phyloP scores from a whole-genome alignment of 495 filamentous ascomycete genomes.

The Aspergillus saccharolyticus region DNA sequence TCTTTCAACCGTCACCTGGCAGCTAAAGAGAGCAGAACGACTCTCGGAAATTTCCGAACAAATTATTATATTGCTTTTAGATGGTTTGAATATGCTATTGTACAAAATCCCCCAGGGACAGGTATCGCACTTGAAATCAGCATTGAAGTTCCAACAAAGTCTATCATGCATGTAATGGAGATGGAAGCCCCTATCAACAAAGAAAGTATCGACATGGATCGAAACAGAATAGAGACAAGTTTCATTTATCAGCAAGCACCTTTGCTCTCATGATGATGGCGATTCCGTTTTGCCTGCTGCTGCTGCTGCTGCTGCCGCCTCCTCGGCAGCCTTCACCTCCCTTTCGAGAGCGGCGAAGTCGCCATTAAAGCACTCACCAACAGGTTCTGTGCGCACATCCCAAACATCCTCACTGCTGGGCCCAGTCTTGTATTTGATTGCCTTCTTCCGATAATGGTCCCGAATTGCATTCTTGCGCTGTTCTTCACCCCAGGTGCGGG shows the following conservation, averaged over 20 bases:
- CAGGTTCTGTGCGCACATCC: constrained; percentile 55
- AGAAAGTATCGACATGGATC: neutral
- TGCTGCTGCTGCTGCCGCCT: constrained; percentile 15
- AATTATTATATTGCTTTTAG: neutral
- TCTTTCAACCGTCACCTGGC: neutral
- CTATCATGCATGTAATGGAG: neutral
- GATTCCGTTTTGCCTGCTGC: neutral
- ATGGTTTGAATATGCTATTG: constrained; percentile 7
- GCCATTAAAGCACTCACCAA: constrained; percentile 49
- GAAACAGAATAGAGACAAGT: neutral
- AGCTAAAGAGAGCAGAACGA: neutral
- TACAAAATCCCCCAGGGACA: constrained; percentile 7
- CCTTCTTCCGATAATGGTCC: constrained; percentile 68
- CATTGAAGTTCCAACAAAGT: neutral
- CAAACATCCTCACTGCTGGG: constrained; percentile 92
- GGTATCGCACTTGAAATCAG: constrained; percentile 9
- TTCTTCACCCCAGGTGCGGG: constrained; percentile 41
- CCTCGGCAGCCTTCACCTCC: constrained; percentile 48
- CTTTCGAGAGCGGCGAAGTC: constrained; percentile 55
- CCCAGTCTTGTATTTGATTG: constrained; percentile 64
- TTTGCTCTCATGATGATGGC: neutral
- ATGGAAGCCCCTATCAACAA: too few species aligned
- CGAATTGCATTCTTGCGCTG: constrained; percentile 54
- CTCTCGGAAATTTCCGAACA: neutral
- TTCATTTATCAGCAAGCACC: neutral